Evolutionary conservation across 257 asterid species (phyloP).

Genomic region (Solanum bulbocastanum): DNA sequence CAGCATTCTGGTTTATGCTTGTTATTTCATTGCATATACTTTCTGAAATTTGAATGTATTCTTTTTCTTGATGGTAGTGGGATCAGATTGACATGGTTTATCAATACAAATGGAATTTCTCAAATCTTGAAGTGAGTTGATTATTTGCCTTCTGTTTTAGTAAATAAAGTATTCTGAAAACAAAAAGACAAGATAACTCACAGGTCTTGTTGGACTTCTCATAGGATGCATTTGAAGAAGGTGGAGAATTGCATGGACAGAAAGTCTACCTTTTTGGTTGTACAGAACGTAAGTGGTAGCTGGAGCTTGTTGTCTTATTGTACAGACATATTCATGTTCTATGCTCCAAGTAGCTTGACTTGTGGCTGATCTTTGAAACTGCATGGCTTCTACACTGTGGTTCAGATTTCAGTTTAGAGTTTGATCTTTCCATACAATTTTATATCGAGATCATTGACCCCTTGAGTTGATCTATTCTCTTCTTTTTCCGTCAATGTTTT

Average conservation of each 20-base stretch:
- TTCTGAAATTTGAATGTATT: background rate
- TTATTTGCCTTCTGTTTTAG: background rate
- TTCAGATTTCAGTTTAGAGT: background rate
- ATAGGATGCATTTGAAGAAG: constrained; percentile 93
- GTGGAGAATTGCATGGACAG: constrained; percentile 56
- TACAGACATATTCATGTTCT: background rate
- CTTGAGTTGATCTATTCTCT: background rate
- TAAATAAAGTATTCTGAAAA: background rate
- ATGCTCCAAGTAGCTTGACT: background rate
- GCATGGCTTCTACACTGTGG: background rate
- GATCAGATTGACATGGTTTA: constrained; percentile 90
- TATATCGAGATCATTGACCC: background rate
- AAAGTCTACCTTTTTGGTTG: constrained; percentile 83
- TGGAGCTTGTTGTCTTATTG: background rate
- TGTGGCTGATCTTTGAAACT: background rate
- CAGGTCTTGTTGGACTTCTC: background rate
- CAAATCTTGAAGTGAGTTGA: constrained; percentile 64
- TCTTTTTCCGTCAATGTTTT: background rate
- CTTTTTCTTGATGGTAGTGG: constrained; percentile 52
- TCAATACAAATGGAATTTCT: constrained; percentile 76
- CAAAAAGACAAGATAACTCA: background rate
- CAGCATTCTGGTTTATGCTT: background rate
- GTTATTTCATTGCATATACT: background rate
- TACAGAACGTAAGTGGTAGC: constrained; percentile 73
- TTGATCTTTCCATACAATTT: background rate